Percentiles rank a stretch among this genome's conserved stretches.
These are phyloP conservation scores for Pseudozyma sp. DNA, from an alignment of 1,284 basidiomycete genomes.

Conservation along the genomic window DNA sequence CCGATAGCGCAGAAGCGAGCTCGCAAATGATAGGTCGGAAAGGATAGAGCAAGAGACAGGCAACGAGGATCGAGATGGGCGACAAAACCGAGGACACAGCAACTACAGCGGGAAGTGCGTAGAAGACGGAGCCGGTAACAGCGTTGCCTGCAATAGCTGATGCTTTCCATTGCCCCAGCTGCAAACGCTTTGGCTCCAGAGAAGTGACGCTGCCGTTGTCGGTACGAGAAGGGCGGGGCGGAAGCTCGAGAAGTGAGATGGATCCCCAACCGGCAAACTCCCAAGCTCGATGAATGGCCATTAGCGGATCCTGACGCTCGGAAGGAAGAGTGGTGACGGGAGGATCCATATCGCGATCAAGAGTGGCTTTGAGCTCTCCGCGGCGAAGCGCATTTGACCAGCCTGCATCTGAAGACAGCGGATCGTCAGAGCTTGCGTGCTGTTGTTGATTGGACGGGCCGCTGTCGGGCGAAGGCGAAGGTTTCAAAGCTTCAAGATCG, in stretches of 20 bases:
- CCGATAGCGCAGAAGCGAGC: slow-evolving; percentile 46
- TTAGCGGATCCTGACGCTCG: slow-evolving; percentile 42
- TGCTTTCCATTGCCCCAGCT: slow-evolving; percentile 53
- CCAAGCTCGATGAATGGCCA: slow-evolving; percentile 49
- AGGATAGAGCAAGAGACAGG: slow-evolving; percentile 52
- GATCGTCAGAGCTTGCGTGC: slow-evolving; percentile 4
- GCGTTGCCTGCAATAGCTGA: slow-evolving; percentile 58
- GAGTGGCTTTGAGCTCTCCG: slow-evolving; percentile 31
- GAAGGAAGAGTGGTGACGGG: slow-evolving; percentile 29
- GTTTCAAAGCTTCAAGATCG: slow-evolving; percentile 33
- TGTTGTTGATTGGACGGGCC: neutral
- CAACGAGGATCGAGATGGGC: slow-evolving; percentile 56
- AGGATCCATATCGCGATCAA: neutral
- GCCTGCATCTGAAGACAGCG: slow-evolving; percentile 13
- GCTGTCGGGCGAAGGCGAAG: neutral
- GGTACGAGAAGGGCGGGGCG: neutral
- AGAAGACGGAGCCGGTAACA: slow-evolving; percentile 57
- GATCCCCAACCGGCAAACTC: slow-evolving; percentile 62
- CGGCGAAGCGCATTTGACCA: slow-evolving; percentile 32
- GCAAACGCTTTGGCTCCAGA: slow-evolving; percentile 8
- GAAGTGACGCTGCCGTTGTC: neutral
- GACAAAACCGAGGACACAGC: slow-evolving; percentile 50
- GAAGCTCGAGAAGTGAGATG: slow-evolving; percentile 58
- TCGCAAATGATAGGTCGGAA: slow-evolving; percentile 58
- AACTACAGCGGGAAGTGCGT: slow-evolving; percentile 56